Percentiles rank a stretch among this genome's conserved stretches.
These are phyloP conservation scores for Olyra latifolia DNA, from an alignment of 176 grass and related monocot species.

Conservation along the genomic window DNA sequence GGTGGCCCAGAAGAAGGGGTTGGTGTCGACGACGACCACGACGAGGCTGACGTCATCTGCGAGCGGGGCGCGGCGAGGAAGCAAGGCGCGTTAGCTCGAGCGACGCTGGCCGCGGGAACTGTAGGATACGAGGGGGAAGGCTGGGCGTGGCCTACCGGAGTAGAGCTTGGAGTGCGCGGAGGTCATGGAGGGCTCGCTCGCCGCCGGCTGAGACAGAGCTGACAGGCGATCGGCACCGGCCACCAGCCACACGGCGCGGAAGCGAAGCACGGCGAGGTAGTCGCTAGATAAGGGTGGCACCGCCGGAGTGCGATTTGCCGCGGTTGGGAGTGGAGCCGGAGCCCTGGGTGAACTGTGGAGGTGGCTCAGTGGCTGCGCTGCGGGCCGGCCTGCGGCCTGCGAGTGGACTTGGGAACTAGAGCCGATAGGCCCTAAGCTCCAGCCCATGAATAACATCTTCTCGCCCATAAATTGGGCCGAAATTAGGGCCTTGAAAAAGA, in stretches of 20 bases:
- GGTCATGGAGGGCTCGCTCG: conserved; percentile 31
- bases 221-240: neutral
- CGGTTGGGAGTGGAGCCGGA: neutral
- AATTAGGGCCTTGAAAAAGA: no score
- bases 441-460: no score
- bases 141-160: conserved; percentile 38
- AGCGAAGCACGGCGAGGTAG: neutral
- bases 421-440: neutral
- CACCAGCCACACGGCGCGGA: neutral
- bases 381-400: neutral
- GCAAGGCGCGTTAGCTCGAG: neutral
- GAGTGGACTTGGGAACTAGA: neutral
- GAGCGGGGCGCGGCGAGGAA: no score
- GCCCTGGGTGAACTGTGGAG: no score
- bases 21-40: conserved; percentile 75
- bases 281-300: neutral
- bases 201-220: neutral
- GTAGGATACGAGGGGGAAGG: neutral
- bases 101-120: neutral
- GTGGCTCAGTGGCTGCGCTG: neutral
- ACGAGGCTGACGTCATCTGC: conserved; percentile 88
- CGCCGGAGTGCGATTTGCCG: neutral
- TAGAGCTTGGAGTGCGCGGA: conserved; percentile 66
- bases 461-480: no score
- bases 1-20: conserved; percentile 88